Base-by-base conservation (phyloP, 805 yeast genomes). In the Candida coquimbonensis region DNA sequence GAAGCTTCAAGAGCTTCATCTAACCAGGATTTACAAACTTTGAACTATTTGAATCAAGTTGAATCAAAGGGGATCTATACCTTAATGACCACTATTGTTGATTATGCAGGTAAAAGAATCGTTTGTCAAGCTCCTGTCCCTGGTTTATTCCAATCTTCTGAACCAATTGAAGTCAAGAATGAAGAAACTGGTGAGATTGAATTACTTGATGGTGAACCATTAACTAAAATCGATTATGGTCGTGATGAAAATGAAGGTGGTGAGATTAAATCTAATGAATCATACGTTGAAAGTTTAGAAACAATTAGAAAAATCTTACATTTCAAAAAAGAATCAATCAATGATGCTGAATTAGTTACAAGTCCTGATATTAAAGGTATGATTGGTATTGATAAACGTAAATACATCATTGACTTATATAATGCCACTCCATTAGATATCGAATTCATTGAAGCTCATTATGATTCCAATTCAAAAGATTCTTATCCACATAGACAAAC, bases 121-220 rank as follows among this genome's bases (percentile, higher is more conserved):
- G 75, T 91, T 35, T 87, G 95, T 63, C 98, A 91, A 69, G 87
- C 96, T 13, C 96, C 96, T 12, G 95, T 91, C 38, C 99, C 99
- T 14, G 98, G 98, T 49, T 61, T 72, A 36, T 67, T 69, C 46
- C 54, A 64, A 9, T 66, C 68, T 11, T 56, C 67, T 57, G 73
- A 75, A 46, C 62, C 69, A 19, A 63, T 60, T 36, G 59, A 59
- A 27, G 61, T 60, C 39, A 68, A 65, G 36, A 72, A 72, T 40
- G 69, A 64, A 36, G 74, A 66, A 35, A 67, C 69, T 27, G 70
- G 67, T 26, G 66, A 64, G 35, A 40, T 49, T 4, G 74, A 68
- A 41, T 63, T 61, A 16, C 56, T 64, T 34, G 68, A 62, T 26
- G 64, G 57, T 37, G 55, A 53, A 31, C 47, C 60, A 9, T 44